Percentiles rank a stretch among this genome's conserved stretches.
Conservation (phyloP, 371 early-diverging fungal genomes). For the Vairimorpha apis region DNA sequence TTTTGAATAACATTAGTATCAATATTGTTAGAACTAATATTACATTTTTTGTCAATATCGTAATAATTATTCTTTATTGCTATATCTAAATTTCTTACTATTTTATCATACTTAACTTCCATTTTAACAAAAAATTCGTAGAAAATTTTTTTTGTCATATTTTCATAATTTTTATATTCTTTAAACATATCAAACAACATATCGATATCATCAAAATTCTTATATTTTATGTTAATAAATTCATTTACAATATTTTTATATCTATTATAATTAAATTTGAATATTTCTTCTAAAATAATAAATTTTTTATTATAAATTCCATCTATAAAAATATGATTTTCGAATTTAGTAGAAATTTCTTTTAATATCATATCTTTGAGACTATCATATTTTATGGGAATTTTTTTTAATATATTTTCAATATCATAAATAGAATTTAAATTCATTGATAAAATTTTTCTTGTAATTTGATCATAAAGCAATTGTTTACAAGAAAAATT, state of each 20-base stretch:
- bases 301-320: background rate
- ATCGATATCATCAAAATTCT: background rate
- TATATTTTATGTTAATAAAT: background rate
- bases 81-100: background rate
- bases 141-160: background rate
- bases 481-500: too few relatives aligned
- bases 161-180: background rate
- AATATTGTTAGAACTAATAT: too few relatives aligned
- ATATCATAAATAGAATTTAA: too few relatives aligned
- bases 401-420: too few relatives aligned
- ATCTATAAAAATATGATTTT: background rate
- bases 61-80: background rate
- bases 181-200: background rate
- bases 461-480: too few relatives aligned
- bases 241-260: background rate
- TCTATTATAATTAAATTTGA: background rate
- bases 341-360: background rate
- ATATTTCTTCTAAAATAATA: constrained; percentile 6
- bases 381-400: too few relatives aligned
- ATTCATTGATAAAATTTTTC: too few relatives aligned
- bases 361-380: too few relatives aligned
- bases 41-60: too few relatives aligned
- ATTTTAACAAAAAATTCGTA: background rate
- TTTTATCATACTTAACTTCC: background rate
- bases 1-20: background rate